Evolutionary conservation across 2,329 filamentous ascomycete genomes (phyloP), one percentile per base, ranked within the genome.

Genomic region (Coniochaeta sp.): DNA sequence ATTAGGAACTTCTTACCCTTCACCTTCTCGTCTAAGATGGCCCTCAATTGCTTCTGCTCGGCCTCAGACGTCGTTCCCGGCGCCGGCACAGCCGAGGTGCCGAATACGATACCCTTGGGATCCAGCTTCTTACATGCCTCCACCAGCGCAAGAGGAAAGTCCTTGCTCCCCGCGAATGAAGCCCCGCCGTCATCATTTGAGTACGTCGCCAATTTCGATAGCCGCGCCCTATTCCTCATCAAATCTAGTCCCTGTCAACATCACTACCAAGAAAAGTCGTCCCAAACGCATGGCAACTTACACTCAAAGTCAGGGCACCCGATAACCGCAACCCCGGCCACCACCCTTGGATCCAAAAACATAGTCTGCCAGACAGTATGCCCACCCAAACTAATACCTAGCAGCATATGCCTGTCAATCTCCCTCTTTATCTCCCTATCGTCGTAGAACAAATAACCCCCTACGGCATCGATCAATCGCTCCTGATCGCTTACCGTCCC

Each of bases 341-440:
- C 87, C 60, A 98, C 83, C 64, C 92, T 83, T n/a, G 87, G 84
- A 62, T 98, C 93, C 40, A 85, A 82, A 54, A 97, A 83, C 61
- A 96, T 75, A 31, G 86, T 82, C 70, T 96, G 89, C 92, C 93
- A 98, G 1, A 89, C 87, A 14, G 89, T 86, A 72, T 98, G 95
- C 0, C 91, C 95, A 6, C 95, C 95, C 0, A 98, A 77, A 28
- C 89, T 93, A 61, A 96, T 85, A 0, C 95, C 95, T 43, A 96
- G 79, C 12, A 89, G 89, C 12, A 96, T 73, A 71, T 97, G 87
- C 58, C 86, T 81, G 63, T 84, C 81, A 24, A 84, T 77, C 44
- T 76, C 72, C 17, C 63, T 57, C 65, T 76, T 73, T n/a, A n/a
- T n/a, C 14, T 17, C 34, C 22, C 12, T 31, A 2, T 31, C 64